These are phyloP conservation scores for Aspergillus biplanus DNA, from an alignment of 495 filamentous ascomycete species.

Conservation along the genomic window DNA sequence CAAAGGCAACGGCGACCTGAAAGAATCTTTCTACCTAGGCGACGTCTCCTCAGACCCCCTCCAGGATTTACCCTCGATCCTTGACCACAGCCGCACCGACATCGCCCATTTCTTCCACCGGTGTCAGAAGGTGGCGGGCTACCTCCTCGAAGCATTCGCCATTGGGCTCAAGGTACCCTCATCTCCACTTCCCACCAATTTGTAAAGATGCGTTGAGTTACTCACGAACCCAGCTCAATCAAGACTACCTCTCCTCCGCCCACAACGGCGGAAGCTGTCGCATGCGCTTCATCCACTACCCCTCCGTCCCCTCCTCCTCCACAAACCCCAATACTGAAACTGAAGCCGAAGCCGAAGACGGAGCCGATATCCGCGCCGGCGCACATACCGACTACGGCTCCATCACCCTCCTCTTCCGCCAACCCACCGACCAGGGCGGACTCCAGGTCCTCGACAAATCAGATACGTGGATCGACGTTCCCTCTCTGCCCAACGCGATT, in stretches of 20 bases:
- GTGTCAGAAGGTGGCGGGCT: not conserved
- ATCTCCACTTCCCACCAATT: no score
- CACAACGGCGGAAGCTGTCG: slow-evolving; percentile 6
- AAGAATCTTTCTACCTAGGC: not conserved
- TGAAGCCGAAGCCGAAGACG: not conserved
- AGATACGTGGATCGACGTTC: not conserved
- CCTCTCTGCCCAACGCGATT: not conserved
- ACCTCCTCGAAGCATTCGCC: not conserved
- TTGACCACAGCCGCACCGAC: not conserved
- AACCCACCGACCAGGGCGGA: not conserved
- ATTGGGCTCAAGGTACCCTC: not conserved
- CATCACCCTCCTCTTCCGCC: not conserved
- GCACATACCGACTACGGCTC: slow-evolving; percentile 4
- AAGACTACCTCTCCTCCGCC: slow-evolving; percentile 1
- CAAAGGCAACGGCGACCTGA: not conserved
- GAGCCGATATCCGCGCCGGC: not conserved
- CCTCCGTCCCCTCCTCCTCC: not conserved
- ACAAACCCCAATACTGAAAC: not conserved
- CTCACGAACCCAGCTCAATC: not conserved
- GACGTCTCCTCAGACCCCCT: not conserved
- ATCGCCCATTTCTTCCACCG: slow-evolving; percentile 2
- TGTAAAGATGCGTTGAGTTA: no score
- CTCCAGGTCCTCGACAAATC: slow-evolving; percentile 3
- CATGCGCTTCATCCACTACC: slow-evolving; percentile 1
- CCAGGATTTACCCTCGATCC: not conserved